Evolutionary conservation across 208 protist genomes (phyloP), one percentile per base, ranked within the genome.

Genomic region (Crithidia sp.): DNA sequence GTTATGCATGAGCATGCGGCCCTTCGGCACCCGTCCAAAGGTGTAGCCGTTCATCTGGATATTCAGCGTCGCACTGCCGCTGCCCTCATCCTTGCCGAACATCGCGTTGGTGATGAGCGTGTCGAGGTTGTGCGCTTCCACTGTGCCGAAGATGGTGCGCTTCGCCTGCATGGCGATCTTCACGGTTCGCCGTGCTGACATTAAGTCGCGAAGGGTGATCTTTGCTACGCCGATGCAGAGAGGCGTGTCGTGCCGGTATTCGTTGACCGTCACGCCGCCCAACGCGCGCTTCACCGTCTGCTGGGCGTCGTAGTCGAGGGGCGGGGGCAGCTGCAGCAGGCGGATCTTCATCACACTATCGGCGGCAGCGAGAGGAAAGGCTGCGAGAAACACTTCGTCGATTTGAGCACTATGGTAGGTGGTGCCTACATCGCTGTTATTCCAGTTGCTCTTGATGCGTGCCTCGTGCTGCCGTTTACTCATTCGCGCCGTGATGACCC

Each of bases 151-250:
- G 61, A 94, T 76, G 12, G 68, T 83, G 19, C 82, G 73, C 47
- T 94, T 94, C 0, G 89, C 74, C 63, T 96, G 92, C 55, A 96
- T 83, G 28, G 80, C 86, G 17, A 94, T 89, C 61, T 81, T 76
- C 14, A 96, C 80, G 36, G 88, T 88, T 36, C 88, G 70, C 28
- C 85, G 77, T 6, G 79, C 84, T 10, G 79, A 59, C 54, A 94
- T 83, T 36, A 96, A 65, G 54, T 94, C 85, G 41, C 83, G 76
- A 41, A 96, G 73, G 14, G 76, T 87, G 56, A 96, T 84, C 62
- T 94, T 96, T 37, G 87, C 83, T 2, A 96, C 86, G 12, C 92
- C 92, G 65, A 96, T 88, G 68, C 92, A 96, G 19, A 96, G 67
- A 8, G 87, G 84, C 4, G 55, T 83, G 59, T 85, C 82, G 47